Evolutionary conservation across 2,329 filamentous ascomycete species (phyloP), one percentile per base, ranked within the genome.

Genomic region (Metarhizium rileyi): DNA sequence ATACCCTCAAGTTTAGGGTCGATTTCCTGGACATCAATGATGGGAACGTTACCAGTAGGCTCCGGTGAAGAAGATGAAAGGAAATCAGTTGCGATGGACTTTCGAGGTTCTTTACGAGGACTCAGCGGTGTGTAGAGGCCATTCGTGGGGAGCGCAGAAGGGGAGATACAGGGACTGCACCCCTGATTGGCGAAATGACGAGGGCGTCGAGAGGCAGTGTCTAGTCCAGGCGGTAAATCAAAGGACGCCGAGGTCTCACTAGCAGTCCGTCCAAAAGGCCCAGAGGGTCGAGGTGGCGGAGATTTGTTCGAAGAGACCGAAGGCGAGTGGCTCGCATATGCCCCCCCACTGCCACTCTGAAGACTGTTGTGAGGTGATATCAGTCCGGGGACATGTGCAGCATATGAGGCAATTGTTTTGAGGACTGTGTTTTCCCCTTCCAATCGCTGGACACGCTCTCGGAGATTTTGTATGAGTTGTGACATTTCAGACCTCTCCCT

Each of bases 1-100:
- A 83, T 76, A 6, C 79, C 78, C 58, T 83, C 80, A n/a, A 82
- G 65, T 27, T 74, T 73, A 3, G 78, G 76, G 55, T 81, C 73
- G 25, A 81, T 75, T 52, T 76, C 72, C 41, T 75, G 71, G 9
- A 83, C 74, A 51, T 82, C 79, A 46, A 83, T 77, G 26, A 75
- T 69, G 4, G 73, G 70, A 1, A 72, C 61, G 16, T 64, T 67
- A 4, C 61, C 62, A 25, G 62, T 52, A 7, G 42, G 48, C 1
- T 61, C 61, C 42, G 66, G 63, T 20, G 64, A 60, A 4, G 61
- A 60, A 7, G 61, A 59, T 3, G 58, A 57, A 4, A 70, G 57
- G 46, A 71, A 70, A 55, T 71, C 64, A 36, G 63, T 63, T 27
- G 60, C 49, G 18, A 57, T 57, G 5, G 68, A 65, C 7, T 66